These are phyloP conservation scores for Arthrocladium fulminans DNA, from an alignment of 2,329 filamentous ascomycete species.

Conservation along the genomic window DNA sequence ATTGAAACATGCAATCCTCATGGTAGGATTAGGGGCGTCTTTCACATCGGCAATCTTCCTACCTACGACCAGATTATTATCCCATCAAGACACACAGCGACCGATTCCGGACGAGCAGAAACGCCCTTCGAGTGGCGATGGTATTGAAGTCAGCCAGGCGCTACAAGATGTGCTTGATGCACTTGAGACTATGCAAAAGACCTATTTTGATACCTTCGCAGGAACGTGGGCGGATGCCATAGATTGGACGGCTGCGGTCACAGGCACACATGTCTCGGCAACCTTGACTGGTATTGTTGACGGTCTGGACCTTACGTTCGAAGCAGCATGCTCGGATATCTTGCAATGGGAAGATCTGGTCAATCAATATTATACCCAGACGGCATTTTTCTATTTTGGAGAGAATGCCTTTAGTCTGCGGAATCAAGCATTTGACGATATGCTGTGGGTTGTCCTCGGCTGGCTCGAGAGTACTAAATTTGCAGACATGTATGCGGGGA, in stretches of 20 bases:
- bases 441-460: constrained; percentile 86
- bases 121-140: background rate
- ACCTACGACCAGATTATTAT: background rate
- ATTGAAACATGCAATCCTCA: background rate
- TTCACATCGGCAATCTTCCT: background rate
- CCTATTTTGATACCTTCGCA: constrained; percentile 67
- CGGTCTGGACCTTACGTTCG: constrained; percentile 35
- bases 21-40: background rate
- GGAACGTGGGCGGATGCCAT: constrained; percentile 80
- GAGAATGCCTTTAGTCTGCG: constrained; percentile 69
- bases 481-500: constrained; percentile 56
- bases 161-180: constrained; percentile 47
- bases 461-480: constrained; percentile 81
- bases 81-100: background rate
- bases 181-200: constrained; percentile 64
- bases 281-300: constrained; percentile 61
- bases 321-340: constrained; percentile 27
- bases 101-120: background rate
- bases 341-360: constrained; percentile 66
- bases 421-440: constrained; percentile 80
- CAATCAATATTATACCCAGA: constrained; percentile 70
- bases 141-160: background rate
- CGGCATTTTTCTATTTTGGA: constrained; percentile 72
- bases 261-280: constrained; percentile 69
- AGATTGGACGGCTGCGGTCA: constrained; percentile 87